Evolutionary conservation across 2,329 filamentous ascomycete genomes (phyloP).

Genomic region (Cytospora piceae): DNA sequence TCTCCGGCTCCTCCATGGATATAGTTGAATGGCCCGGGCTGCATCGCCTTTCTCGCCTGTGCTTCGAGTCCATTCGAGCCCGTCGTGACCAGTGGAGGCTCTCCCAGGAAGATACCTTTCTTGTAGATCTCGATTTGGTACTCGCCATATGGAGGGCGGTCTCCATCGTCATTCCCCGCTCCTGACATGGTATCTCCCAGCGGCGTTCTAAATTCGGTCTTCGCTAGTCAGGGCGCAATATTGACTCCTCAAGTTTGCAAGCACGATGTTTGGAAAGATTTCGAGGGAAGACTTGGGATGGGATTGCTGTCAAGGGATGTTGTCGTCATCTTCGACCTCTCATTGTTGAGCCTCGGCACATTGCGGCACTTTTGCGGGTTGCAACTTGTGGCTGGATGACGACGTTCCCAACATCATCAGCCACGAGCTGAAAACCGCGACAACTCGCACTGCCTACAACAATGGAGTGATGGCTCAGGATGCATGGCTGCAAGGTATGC

Average conservation of each 20-base stretch:
- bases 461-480: background rate
- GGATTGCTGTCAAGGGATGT: background rate
- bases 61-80: conserved; percentile 60
- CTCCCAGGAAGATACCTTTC: conserved; percentile 53
- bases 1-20: conserved; percentile 66
- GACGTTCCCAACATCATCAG: background rate
- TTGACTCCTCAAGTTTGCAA: background rate
- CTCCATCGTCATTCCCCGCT: conserved; percentile 14
- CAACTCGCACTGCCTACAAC: background rate
- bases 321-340: background rate
- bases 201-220: background rate
- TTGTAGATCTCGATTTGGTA: conserved; percentile 50
- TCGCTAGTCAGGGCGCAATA: background rate
- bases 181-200: conserved; percentile 14
- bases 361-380: background rate
- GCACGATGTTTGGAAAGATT: background rate
- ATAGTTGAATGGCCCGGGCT: conserved; percentile 58
- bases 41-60: conserved; percentile 55
- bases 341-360: background rate
- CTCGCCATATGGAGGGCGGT: conserved; percentile 32
- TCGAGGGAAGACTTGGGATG: background rate
- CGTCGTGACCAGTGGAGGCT: conserved; percentile 58
- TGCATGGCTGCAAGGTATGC: background rate
- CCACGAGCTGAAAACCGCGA: background rate
- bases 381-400: background rate